Base-by-base conservation (phyloP, 2,329 filamentous ascomycete genomes). In the Orbilia javanica region DNA sequence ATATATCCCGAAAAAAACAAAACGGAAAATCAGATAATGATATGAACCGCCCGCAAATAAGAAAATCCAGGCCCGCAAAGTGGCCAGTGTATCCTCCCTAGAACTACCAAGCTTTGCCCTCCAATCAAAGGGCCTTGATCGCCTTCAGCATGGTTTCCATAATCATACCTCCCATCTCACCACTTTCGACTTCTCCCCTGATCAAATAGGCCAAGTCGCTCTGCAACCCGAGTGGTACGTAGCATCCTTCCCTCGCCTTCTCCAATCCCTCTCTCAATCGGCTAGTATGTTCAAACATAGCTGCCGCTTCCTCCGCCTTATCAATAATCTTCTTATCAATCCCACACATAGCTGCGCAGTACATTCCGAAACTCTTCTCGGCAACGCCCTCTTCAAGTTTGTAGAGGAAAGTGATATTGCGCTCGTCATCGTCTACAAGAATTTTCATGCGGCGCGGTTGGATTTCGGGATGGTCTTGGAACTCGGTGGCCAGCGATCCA, bases 291-390 rank as follows among this genome's bases (percentile, higher is more conserved):
- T 99, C 96, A 94, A 96, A 98, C 82, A 94, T 93, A 81, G 88
- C 90, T 0, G 96, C 96, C 4, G 96, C 96, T 22, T 91, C 89
- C 84, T 99, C 96, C 0, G 96, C 96, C 22, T 92, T 87, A 82
- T 94, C 90, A 79, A 99, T 93, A 15, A 99, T 90, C 69, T 90
- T 90, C 52, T 87, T 86, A 0, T 93, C 90, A 80, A 99, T 98
- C 0, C 96, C 96, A 82, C 96, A 99, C 96, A 99, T 99, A 77
- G 93, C 91, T 0, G 96, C 96, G 83, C 96, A 99, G 84, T 99
- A 96, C 96, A 99, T 99, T 82, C 96, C 96, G 82, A 98, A 99
- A 82, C 93, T 97, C 15, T 96, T 96, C 84, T 98, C 94, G 0
- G 96, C 96, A 8, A 98, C 93, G 1, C 96, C 96, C 13, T 93